A percentile compares a stretch with the other conserved stretches of the same genome.
These are phyloP conservation scores for Andrographis paniculata DNA, from an alignment of 305 asterid species.

Conservation along the genomic window DNA sequence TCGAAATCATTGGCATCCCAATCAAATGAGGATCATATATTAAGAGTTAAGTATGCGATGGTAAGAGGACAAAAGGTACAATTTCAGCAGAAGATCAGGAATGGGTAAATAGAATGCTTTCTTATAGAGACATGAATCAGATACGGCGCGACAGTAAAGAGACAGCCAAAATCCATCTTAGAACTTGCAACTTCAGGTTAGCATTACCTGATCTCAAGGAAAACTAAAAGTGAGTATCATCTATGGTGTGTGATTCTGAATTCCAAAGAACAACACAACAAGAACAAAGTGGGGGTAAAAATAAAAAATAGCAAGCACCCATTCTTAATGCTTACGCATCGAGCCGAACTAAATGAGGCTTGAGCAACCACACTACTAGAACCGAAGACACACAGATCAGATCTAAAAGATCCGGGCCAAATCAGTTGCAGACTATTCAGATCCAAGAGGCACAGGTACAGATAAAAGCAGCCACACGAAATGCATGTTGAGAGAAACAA, in stretches of 20 bases:
- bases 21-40: too few relatives aligned
- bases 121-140: too few relatives aligned
- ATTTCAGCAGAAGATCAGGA: too few relatives aligned
- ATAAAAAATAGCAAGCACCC: background rate
- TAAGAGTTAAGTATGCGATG: too few relatives aligned
- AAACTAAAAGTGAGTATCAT: constrained; percentile 3
- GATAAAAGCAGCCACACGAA: background rate
- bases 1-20: background rate
- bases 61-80: too few relatives aligned
- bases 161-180: background rate
- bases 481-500: too few relatives aligned
- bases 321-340: background rate
- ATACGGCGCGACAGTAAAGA: background rate
- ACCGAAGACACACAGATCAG: constrained; percentile 16
- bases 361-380: constrained; percentile 11
- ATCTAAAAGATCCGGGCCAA: constrained; percentile 5
- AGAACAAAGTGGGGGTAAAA: background rate
- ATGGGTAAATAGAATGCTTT: too few relatives aligned
- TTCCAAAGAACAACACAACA: constrained; percentile 3
- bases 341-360: constrained; percentile 1
- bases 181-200: background rate
- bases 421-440: constrained; percentile 15
- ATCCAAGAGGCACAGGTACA: constrained; percentile 13
- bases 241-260: background rate
- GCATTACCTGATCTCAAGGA: constrained; percentile 5